Conservation (phyloP, 2,329 filamentous ascomycete genomes). For the Paecilomyces sp. region DNA sequence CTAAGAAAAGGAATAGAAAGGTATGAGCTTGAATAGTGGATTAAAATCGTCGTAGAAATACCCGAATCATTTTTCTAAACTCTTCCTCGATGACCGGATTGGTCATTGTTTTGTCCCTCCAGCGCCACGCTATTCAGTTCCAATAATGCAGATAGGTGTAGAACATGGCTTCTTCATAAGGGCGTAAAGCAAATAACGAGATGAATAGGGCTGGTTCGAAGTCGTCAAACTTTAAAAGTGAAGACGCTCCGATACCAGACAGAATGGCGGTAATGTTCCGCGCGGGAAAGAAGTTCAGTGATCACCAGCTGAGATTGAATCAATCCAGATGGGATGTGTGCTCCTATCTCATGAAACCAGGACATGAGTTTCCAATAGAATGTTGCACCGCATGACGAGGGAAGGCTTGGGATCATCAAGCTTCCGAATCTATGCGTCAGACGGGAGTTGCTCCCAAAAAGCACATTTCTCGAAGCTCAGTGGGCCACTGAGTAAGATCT, state of each 20-base stretch:
- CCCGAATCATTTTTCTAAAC: neutral
- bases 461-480: neutral
- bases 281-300: neutral
- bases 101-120: neutral
- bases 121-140: neutral
- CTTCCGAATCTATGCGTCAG: neutral
- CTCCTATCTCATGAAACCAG: neutral
- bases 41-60: neutral
- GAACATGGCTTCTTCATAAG: neutral
- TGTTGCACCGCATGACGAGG: neutral
- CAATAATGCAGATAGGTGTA: neutral
- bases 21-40: neutral
- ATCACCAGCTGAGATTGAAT: neutral
- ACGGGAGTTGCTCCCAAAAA: neutral
- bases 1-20: neutral
- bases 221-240: neutral
- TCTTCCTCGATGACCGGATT: constrained; percentile 1
- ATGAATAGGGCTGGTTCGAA: neutral
- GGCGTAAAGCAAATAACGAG: neutral
- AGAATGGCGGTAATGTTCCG: neutral
- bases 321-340: neutral
- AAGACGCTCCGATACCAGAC: neutral
- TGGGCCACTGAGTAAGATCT: neutral
- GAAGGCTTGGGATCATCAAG: neutral
- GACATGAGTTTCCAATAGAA: neutral